These are phyloP conservation scores for Phytophthora quininea DNA, from an alignment of 352 stramenopile species.

Conservation along the genomic window DNA sequence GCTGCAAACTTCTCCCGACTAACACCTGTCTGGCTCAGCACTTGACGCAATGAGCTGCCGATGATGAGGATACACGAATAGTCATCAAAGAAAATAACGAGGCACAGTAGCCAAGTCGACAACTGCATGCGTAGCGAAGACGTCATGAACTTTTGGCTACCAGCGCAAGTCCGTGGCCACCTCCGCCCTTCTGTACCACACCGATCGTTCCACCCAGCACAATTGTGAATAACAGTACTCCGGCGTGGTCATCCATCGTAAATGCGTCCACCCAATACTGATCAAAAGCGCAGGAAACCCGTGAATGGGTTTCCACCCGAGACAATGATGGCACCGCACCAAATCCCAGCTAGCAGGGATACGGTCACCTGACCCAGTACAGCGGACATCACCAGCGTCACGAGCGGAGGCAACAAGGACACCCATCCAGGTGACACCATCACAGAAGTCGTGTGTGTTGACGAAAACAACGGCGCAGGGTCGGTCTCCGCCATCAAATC, in stretches of 20 bases:
- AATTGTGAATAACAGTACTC: conserved; percentile 90
- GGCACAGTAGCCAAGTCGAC: conserved; percentile 80
- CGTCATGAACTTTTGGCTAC: conserved; percentile 85
- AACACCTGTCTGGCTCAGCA: conserved; percentile 83
- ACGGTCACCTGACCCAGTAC: conserved; percentile 81
- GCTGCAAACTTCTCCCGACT: conserved; percentile 90
- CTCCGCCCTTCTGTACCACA: conserved; percentile 89
- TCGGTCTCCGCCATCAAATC: conserved; percentile 24
- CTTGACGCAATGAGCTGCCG: conserved; percentile 84
- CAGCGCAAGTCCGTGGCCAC: conserved; percentile 82
- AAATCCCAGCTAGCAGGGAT: conserved; percentile 85
- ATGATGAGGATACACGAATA: conserved; percentile 93
- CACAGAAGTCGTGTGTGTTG: conserved; percentile 41
- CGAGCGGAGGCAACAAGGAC: conserved; percentile 71
- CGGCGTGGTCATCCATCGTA: conserved; percentile 79
- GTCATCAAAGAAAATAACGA: conserved; percentile 93
- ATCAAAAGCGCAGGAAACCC: conserved; percentile 85
- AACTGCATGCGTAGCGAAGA: conserved; percentile 85
- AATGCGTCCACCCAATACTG: conserved; percentile 90
- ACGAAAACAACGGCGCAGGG: conserved; percentile 35
- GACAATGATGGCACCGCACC: conserved; percentile 86
- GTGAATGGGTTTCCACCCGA: conserved; percentile 74
- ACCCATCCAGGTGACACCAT: conserved; percentile 77
- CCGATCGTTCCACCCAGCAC: conserved; percentile 88
- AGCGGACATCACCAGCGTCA: conserved; percentile 80